Evolutionary conservation across 116 monocot species (phyloP), one percentile per base, ranked within the genome.

Genomic region (Papilionanthe hybrid): DNA sequence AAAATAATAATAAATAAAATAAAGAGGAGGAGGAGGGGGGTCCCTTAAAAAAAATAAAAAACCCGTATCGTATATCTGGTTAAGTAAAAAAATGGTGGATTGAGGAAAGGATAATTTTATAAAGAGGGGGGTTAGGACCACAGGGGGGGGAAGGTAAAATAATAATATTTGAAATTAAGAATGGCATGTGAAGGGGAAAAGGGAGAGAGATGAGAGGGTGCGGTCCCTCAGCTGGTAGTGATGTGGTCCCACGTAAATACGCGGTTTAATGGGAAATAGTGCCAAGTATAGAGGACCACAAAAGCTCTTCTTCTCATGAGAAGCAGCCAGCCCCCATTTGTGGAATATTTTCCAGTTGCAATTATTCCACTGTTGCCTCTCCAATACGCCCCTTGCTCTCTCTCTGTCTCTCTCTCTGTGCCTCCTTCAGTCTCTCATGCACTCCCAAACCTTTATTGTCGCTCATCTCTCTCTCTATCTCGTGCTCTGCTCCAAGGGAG

Each of bases 261-360:
- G 25, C 75, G 49, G 19, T 48, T 75, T 75, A 50, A 75, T 49
- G 47, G 47, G 75, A 75, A 75, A 42, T 75, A 49, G 75, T 49
- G 37, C n/a, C 9, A 20, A 5, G 44, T 44, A 25, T 25, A 49
- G 48, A 49, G 75, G 75, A 75, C 75, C 75, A 50, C 75, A 47
- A 9, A 8, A 12, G 47, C 75, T 44, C 73, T 44, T 73, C 44
- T 73, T 71, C 71, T 71, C 71, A 37, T 17, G 65, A 65, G 65
- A 65, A 15, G 29, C 69, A 32, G 69, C 37, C 69, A 32, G 69
- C 69, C n/a, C 42, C 73, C 44, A 45, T 44, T 73, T 42, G 42
- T 44, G 73, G 73, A 73, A 73, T 43, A 73, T 73, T 73, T 44
- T 42, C n/a, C 73, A 73, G 44, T 29, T n/a, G 73, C 44, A 73